Percentiles rank a stretch among this genome's conserved stretches.
phyloP scores from a whole-genome alignment of 2,329 filamentous ascomycete genomes.

The Scorias spongiosa region DNA sequence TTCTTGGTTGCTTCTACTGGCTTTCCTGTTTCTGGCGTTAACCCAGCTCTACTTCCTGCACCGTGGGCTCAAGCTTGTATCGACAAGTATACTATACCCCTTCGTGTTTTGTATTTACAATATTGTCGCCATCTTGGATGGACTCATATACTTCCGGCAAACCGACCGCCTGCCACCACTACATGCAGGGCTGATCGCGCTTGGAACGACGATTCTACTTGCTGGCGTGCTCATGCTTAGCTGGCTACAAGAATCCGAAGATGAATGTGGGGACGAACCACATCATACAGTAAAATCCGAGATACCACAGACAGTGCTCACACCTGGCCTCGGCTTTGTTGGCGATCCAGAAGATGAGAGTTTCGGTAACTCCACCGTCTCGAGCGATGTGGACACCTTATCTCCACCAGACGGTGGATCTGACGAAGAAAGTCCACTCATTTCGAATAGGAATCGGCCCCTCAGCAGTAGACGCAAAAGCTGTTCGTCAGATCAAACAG shows the following conservation, averaged over 20 bases:
- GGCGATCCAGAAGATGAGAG: conserved; percentile 16
- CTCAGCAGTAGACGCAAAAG: conserved; percentile 1
- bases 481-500: conserved; percentile 4
- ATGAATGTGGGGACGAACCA: conserved; percentile 39
- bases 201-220: conserved; percentile 76
- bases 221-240: conserved; percentile 81
- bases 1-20: conserved; percentile 79
- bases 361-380: conserved; percentile 11
- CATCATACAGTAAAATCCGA: conserved; percentile 19
- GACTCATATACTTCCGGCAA: conserved; percentile 91
- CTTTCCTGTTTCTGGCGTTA: conserved; percentile 66
- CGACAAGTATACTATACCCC: conserved; percentile 88
- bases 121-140: conserved; percentile 94
- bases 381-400: conserved; percentile 9
- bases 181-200: conserved; percentile 64
- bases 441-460: neutral
- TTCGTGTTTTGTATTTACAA: conserved; percentile 99
- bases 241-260: conserved; percentile 71
- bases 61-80: conserved; percentile 81
- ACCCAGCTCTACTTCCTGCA: conserved; percentile 93
- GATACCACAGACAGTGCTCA: conserved; percentile 49
- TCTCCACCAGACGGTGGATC: conserved; percentile 6
- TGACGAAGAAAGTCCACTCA: conserved; percentile 9
- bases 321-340: conserved; percentile 58
- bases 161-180: conserved; percentile 61